Conservation (phyloP, 2,329 filamentous ascomycete species). For the Talaromyces funiculosus region DNA sequence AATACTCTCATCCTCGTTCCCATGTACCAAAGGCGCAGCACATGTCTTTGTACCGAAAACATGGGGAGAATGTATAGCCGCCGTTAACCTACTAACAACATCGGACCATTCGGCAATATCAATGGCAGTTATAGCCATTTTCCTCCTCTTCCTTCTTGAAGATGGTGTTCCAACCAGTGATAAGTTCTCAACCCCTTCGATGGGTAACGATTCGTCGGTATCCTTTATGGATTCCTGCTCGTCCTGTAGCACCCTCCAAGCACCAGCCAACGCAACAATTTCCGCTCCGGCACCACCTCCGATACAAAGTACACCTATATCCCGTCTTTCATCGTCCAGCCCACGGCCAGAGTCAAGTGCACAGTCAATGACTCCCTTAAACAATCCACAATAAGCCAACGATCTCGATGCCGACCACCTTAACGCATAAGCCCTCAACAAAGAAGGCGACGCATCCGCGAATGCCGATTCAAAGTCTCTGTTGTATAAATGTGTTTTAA, state of each 20-base stretch:
- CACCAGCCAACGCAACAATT: constrained; percentile 58
- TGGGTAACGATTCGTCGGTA: background rate
- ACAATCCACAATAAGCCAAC: constrained; percentile 68
- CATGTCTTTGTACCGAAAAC: constrained; percentile 26
- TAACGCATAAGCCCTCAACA: constrained; percentile 76
- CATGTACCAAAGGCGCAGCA: constrained; percentile 25
- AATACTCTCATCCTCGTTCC: constrained; percentile 16
- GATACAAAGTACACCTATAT: constrained; percentile 49
- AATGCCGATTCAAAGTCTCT: constrained; percentile 82
- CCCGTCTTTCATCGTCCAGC: background rate
- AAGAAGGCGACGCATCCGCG: constrained; percentile 39
- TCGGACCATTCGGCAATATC: constrained; percentile 75
- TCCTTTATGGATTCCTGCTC: background rate
- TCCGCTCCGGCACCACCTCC: constrained; percentile 63
- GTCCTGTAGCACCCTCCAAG: constrained; percentile 37
- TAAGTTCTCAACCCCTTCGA: background rate
- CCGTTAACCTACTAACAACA: constrained; percentile 56
- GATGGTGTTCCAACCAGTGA: background rate
- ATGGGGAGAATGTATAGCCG: constrained; percentile 43
- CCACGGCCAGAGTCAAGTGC: constrained; percentile 3
- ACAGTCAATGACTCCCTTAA: constrained; percentile 34
- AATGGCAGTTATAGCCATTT: constrained; percentile 56
- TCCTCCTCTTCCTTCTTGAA: background rate
- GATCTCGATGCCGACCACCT: constrained; percentile 87
- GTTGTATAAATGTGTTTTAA: constrained; percentile 80